Evolutionary conservation across 176 grass and related monocot species (phyloP).

Genomic region (Triticum monococcum): DNA sequence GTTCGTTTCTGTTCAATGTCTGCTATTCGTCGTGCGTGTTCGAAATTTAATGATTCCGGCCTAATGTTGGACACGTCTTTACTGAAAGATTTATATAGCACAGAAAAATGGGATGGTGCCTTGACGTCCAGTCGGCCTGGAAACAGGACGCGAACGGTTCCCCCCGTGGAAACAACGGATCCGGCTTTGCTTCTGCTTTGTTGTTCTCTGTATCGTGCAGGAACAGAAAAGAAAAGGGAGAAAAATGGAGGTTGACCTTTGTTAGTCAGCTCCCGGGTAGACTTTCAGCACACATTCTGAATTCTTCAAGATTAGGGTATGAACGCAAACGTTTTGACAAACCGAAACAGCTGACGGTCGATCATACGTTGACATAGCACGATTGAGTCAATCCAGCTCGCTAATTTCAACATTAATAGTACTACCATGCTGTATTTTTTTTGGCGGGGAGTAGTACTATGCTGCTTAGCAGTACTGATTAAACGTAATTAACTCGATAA

Average conservation of each 20-base stretch:
- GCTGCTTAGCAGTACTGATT: not conserved
- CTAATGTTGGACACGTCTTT: not conserved
- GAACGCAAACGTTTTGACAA: not conserved
- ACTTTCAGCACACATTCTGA: constrained; percentile 1
- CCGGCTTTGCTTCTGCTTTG: not conserved
- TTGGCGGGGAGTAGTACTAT: not conserved
- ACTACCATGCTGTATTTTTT: not conserved
- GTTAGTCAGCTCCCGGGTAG: not conserved
- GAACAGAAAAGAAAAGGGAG: not conserved
- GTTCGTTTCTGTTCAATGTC: too few species aligned
- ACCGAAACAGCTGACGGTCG: not conserved
- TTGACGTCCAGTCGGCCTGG: not conserved
- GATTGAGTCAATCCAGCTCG: not conserved
- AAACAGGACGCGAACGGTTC: not conserved
- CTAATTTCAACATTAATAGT: not conserved
- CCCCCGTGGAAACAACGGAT: constrained; percentile 23
- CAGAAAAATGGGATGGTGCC: not conserved
- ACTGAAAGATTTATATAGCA: not conserved
- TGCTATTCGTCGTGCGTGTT: too few species aligned
- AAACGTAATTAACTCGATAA: not conserved
- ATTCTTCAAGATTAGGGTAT: not conserved
- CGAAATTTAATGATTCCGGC: not conserved
- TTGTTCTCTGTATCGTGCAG: constrained; percentile 17
- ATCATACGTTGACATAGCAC: not conserved
- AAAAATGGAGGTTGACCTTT: not conserved